Evolutionary conservation across 139 green algal genomes (phyloP).

Genomic region (Ostreobium quekettii): DNA sequence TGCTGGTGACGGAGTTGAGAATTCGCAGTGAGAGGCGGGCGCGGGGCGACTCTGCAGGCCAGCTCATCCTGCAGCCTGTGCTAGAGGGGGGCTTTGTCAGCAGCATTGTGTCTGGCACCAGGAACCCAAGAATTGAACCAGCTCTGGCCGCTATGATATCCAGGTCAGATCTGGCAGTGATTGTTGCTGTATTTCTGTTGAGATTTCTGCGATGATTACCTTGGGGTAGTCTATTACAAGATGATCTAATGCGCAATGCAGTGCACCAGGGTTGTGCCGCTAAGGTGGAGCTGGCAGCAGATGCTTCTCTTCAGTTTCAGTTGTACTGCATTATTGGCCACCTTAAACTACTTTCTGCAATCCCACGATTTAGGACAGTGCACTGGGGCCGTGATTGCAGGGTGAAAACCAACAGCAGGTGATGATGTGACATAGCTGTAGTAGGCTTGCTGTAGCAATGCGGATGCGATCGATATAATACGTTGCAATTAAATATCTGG

Average conservation of each 20-base stretch:
- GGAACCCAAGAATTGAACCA: not conserved
- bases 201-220: not conserved
- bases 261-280: no score
- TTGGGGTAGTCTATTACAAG: not conserved
- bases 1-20: not conserved
- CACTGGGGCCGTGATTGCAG: not conserved
- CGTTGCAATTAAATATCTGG: not conserved
- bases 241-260: not conserved
- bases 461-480: not conserved
- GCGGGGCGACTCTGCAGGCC: constrained; percentile 11
- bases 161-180: no score
- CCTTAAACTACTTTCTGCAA: no score
- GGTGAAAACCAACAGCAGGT: not conserved
- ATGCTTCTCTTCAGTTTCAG: no score
- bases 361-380: no score
- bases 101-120: not conserved
- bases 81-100: constrained; percentile 7
- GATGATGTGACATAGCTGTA: not conserved
- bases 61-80: no score
- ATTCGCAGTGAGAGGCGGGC: not conserved
- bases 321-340: no score
- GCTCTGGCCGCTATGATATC: not conserved
- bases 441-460: not conserved
- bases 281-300: no score
- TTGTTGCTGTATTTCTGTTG: not conserved